A percentile compares a stretch with the other conserved stretches of the same genome.
These are phyloP conservation scores for Mimosa pudica DNA, from an alignment of 306 rosid species.

Conservation along the genomic window DNA sequence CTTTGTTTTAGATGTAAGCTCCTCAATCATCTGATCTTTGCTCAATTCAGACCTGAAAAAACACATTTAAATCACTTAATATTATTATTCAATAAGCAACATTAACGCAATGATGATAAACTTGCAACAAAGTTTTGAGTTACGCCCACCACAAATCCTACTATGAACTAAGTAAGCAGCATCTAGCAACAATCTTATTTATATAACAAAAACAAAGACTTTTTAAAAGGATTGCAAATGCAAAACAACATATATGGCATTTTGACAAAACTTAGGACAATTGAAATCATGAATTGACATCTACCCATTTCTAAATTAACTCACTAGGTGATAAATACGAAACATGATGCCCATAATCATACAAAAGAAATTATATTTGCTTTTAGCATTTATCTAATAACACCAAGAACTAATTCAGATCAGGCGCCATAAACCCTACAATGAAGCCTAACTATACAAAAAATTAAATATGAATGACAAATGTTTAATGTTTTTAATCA, in stretches of 20 bases:
- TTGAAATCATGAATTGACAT: slow-evolving; percentile 13
- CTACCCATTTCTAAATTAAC: slow-evolving; percentile 5
- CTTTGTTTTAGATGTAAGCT: slow-evolving; percentile 57
- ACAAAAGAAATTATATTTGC: slow-evolving; percentile 15
- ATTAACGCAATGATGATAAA: slow-evolving; percentile 14
- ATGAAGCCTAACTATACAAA: slow-evolving; percentile 10
- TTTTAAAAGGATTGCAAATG: neutral
- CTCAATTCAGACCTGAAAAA: slow-evolving; percentile 74
- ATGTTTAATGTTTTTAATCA: slow-evolving; percentile 12
- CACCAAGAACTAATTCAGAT: slow-evolving; percentile 19
- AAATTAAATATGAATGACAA: slow-evolving; percentile 21
- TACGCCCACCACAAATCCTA: slow-evolving; percentile 11
- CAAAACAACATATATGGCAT: neutral
- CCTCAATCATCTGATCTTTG: slow-evolving; percentile 81
- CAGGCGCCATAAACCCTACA: neutral
- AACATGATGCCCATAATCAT: slow-evolving; percentile 4
- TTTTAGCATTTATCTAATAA: slow-evolving; percentile 5
- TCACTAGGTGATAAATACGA: slow-evolving; percentile 20
- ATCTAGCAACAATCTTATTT: neutral
- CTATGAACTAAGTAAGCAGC: neutral
- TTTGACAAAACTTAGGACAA: slow-evolving; percentile 13
- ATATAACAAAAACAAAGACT: no score
- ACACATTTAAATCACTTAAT: slow-evolving; percentile 24
- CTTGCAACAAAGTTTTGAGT: neutral
- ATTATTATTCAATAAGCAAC: slow-evolving; percentile 16